Conservation (phyloP, 1,139 yeast genomes). For the Taphrina wiesneri region DNA sequence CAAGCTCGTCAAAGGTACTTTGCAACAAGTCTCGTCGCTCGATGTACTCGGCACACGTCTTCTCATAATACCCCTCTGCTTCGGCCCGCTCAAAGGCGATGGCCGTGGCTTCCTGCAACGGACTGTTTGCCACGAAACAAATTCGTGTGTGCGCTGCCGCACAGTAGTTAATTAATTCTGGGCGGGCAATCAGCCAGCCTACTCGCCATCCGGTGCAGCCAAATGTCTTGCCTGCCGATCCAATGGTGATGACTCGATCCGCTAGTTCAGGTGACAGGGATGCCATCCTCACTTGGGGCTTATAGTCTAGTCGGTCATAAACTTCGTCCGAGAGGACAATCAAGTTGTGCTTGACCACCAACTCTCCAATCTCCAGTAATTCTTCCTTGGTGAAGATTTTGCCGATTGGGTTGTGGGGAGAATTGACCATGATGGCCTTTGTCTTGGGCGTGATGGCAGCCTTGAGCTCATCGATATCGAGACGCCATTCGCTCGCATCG, state of each 20-base stretch:
- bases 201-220: slow-evolving; percentile 99
- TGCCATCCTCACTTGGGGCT: slow-evolving; percentile 79
- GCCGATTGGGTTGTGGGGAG: slow-evolving; percentile 97
- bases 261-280: slow-evolving; percentile 75
- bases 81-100: slow-evolving; percentile 67
- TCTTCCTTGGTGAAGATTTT: slow-evolving; percentile 79
- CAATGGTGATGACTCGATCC: slow-evolving; percentile 80
- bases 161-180: slow-evolving; percentile 76
- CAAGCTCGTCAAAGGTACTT: slow-evolving; percentile 77
- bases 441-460: slow-evolving; percentile 71
- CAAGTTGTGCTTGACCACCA: slow-evolving; percentile 81
- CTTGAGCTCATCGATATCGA: slow-evolving; percentile 76
- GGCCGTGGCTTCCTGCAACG: slow-evolving; percentile 91
- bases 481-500: slow-evolving; percentile 80
- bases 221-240: slow-evolving; percentile 95
- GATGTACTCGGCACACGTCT: slow-evolving; percentile 65
- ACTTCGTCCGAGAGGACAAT: slow-evolving; percentile 89
- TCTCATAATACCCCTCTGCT: slow-evolving; percentile 63
- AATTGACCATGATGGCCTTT: slow-evolving; percentile 79
- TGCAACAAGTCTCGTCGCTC: slow-evolving; percentile 72
- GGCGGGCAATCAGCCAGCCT: slow-evolving; percentile 90
- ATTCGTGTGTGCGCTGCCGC: slow-evolving; percentile 84
- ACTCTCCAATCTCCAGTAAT: slow-evolving; percentile 67
- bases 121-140: slow-evolving; percentile 69
- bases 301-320: slow-evolving; percentile 81